phyloP scores from a whole-genome alignment of 1,284 basidiomycete species.

The Rhizopogon parksii region DNA sequence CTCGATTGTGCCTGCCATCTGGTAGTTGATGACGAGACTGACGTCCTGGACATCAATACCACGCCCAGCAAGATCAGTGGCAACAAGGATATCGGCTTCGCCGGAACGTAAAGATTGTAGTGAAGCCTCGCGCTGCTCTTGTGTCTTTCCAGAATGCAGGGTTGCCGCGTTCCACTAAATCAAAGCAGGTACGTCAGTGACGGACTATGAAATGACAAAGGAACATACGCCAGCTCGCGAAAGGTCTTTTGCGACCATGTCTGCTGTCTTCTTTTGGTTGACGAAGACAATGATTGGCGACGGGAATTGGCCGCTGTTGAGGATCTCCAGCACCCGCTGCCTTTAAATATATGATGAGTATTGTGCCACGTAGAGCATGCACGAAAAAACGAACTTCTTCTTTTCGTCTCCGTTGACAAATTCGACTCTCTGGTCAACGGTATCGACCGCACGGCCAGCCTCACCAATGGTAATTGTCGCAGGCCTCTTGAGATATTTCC shows the following conservation, averaged over 20 bases:
- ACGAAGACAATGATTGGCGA: conserved; percentile 98
- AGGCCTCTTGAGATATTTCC: conserved; percentile 89
- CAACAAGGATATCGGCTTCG: conserved; percentile 81
- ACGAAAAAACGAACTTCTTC: conserved; percentile 64
- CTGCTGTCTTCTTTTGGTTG: conserved; percentile 98
- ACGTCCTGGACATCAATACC: conserved; percentile 99
- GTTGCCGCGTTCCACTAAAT: conserved; percentile 79
- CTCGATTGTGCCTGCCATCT: conserved; percentile 95
- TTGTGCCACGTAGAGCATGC: not conserved
- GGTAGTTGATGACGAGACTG: conserved; percentile 92
- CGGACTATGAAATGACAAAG: conserved; percentile 11
- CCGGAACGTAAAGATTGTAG: conserved; percentile 83
- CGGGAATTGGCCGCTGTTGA: conserved; percentile 75
- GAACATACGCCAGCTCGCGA: conserved; percentile 69
- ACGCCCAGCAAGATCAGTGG: conserved; percentile 95
- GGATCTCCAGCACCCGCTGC: conserved; percentile 80
- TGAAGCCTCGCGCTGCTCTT: conserved; percentile 93
- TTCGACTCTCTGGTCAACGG: conserved; percentile 94
- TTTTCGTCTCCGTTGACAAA: conserved; percentile 91
- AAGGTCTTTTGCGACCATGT: conserved; percentile 91
- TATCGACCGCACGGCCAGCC: conserved; percentile 95
- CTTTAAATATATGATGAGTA: conserved; percentile 34
- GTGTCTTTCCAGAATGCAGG: conserved; percentile 94
- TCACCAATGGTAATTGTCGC: conserved; percentile 97
- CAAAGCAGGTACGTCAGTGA: conserved; percentile 6